Evolutionary conservation across 2,329 filamentous ascomycete species (phyloP).

Genomic region (Scedosporium boydii): DNA sequence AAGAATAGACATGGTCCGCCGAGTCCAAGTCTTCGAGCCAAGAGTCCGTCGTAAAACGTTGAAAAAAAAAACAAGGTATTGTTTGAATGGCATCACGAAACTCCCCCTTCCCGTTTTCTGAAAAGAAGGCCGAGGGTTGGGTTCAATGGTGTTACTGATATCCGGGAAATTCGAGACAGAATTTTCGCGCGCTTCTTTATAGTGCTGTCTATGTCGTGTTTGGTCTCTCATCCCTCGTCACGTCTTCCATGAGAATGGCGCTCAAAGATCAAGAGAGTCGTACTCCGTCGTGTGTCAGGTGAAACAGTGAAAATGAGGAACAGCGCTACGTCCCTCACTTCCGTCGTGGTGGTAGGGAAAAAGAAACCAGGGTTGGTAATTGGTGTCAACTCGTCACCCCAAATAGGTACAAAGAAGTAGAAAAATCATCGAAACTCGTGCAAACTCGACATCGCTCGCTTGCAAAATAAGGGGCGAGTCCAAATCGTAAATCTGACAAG

Average conservation of each 20-base stretch:
- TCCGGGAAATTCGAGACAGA: not conserved
- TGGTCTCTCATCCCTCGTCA: not conserved
- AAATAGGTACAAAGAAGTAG: conserved; percentile 1
- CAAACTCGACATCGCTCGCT: not conserved
- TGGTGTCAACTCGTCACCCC: not conserved
- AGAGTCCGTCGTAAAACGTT: not conserved
- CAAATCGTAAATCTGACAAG: conserved; percentile 4
- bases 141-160: not conserved
- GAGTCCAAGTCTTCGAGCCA: not conserved
- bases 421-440: not conserved
- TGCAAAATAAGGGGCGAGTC: not conserved
- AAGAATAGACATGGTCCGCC: not conserved
- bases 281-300: not conserved
- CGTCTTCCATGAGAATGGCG: not conserved
- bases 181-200: not conserved
- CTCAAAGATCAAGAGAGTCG: not conserved
- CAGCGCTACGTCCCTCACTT: not conserved
- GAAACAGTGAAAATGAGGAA: not conserved
- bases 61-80: not conserved
- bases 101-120: too few species aligned
- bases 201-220: not conserved
- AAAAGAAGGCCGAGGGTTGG: not conserved
- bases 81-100: too few species aligned
- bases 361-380: not conserved
- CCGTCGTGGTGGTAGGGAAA: not conserved